Evolutionary conservation across 345 rosid species (phyloP), one percentile per base, ranked within the genome.

Genomic region (Sonneratia alba): DNA sequence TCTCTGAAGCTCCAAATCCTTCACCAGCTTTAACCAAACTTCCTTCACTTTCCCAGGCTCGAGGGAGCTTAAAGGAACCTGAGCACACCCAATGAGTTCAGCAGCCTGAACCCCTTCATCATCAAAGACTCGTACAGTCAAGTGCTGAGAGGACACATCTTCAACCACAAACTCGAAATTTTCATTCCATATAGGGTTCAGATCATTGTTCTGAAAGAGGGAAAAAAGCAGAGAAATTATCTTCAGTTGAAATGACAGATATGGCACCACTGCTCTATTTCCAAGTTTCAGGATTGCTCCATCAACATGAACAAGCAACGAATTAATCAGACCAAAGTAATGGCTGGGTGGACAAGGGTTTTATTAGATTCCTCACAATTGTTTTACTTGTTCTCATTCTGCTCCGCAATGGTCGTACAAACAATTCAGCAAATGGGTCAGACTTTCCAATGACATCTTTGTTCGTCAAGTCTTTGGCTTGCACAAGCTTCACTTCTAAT

Each of bases 161-260:
- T 92, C 97, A 49, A 95, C 89, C 6, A 77, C 57, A 79, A 92
- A 92, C 81, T 90, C 96, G 66, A 82, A 92, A 67, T 92, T 93
- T 79, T 95, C 99, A 70, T 95, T 92, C 99, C 97, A 95, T 13
- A 95, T 77, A 8, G 97, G 99, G 77, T 88, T 90, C 81, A 95
- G 71, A 68, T 89, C 81, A 75, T 95, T 92, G 77, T 75, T 84
- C 99, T 95, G 87, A 43, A 40, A 73, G 14, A 15, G 32, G 7
- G 21, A 61, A 4, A 64, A 32, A 37, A 34, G 22, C n/a, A 7
- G 38, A 55, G 59, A 55, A 55, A 55, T 21, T 22, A 24, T 24
- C 3, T n/a, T 36, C 32, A 18, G 66, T 24, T 62, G 66, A 62
- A 10, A 12, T 21, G 3, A 24, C 21, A n/a, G 22, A 21, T 57